Base-by-base conservation (phyloP, 768 basidiomycete genomes). In the Termitomyces sp. region DNA sequence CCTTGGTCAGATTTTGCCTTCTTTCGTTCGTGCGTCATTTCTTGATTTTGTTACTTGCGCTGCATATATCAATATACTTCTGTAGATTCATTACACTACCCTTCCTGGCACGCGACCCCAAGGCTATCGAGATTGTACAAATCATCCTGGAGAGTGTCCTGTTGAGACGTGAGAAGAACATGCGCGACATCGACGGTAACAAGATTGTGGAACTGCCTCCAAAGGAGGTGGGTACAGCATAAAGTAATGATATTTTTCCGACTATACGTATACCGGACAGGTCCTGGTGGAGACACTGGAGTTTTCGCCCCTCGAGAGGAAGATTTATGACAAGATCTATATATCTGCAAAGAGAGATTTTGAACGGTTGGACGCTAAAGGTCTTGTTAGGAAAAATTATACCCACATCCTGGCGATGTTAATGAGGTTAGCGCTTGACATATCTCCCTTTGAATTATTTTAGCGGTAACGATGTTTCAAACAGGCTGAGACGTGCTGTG, bases 81-180 rank as follows among this genome's bases (percentile, higher is more conserved):
- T 45, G 4, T 59, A 93, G 91, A 22, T 95, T 96, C 67, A 91
- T 97, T 58, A 95, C 91, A 0, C 72, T 94, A 4, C 96, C 96
- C 9, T 98, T 98, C 76, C 80, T 95, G 55, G 89, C 88, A 45
- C 88, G 86, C 37, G 95, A 98, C 69, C 86, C 91, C 0, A 95
- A 94, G 67, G 95, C 93, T 0, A 89, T 98, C 48, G 93, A 96
- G 65, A 88, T 98, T 44, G 94, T 98, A 0, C 95, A 98, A 72
- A 89, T 95, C 57, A 95, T 98, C 59, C 79, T 98, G 18, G 93
- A 96, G 70, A 92, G 86, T 36, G 81, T 93, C 49, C 76, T 98
- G 5, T 77, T 98, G 8, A 82, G 96, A 14, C 82, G 96, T 61
- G 95, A 98, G 72, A 98, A 98, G 77, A 88, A 83, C 53, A 96